Conservation (phyloP, 148 eudicot genomes). For the Spergularia marina region DNA sequence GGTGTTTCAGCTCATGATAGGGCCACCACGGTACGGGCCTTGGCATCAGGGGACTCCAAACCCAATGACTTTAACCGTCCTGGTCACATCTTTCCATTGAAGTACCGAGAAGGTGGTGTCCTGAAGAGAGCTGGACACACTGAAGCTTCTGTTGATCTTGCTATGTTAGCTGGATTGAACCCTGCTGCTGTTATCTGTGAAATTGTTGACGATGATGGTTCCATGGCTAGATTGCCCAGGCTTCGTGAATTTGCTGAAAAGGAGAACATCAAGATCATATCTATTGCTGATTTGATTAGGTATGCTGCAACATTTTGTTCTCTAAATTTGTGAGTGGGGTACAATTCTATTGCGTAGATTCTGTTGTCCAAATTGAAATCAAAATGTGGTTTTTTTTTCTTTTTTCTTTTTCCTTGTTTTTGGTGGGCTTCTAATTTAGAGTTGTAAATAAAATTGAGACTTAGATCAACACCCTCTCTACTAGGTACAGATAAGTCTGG, state of each 20-base stretch:
- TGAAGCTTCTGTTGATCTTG: constrained; percentile 86
- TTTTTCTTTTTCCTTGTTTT: neutral
- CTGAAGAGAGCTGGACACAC: constrained; percentile 96
- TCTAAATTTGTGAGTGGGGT: neutral
- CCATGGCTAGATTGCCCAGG: constrained; percentile 91
- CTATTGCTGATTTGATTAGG: constrained; percentile 94
- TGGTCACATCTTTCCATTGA: constrained; percentile 92
- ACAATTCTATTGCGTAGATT: neutral
- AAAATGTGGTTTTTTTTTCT: neutral
- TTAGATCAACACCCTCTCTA: neutral
- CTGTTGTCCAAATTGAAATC: neutral
- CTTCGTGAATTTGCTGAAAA: constrained; percentile 63
- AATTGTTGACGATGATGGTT: constrained; percentile 96
- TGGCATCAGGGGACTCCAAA: constrained; percentile 73
- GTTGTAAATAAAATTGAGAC: neutral
- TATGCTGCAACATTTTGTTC: constrained; percentile 14
- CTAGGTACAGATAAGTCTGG: neutral
- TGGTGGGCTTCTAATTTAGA: neutral
- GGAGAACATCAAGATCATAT: constrained; percentile 70
- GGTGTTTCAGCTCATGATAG: constrained; percentile 89
- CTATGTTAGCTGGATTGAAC: constrained; percentile 75
- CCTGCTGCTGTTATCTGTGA: constrained; percentile 85
- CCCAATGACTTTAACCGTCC: constrained; percentile 92
- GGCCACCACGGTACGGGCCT: constrained; percentile 68
- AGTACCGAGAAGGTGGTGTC: constrained; percentile 90